Evolutionary conservation across 176 grass and related monocot species (phyloP), one percentile per base, ranked within the genome.

Genomic region (Rhipidocladum racemiflorum): DNA sequence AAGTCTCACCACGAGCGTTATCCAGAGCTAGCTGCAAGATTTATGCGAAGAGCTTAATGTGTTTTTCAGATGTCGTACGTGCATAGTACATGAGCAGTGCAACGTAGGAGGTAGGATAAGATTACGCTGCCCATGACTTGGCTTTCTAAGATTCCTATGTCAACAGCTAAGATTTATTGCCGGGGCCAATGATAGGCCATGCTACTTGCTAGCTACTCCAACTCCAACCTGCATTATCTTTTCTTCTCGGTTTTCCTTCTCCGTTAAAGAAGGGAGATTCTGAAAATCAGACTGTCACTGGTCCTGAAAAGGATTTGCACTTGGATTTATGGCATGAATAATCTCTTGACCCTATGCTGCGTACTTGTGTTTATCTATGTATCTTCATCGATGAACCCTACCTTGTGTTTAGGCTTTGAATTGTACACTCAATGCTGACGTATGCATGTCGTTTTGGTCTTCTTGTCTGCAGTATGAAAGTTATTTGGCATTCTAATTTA

Each of bases 61-160:
- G 7, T 54, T 61, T 50, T 89, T 68, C 40, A 68, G 18, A 50
- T 74, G 29, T 42, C 15, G 49, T 74, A 63, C 74, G 50, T 42
- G 74, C 40, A 85, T 76, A 85, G 82, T 72, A 72, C 65, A 55
- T 55, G 29, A 81, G 87, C 76, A 85, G 77, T 76, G 72, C 83
- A 81, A 57, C 63, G 29, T 76, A 85, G 82, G 87, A 57, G 54
- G 29, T 76, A 89, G 87, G 87, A 77, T 85, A 89, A 89, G 82
- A 62, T 85, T 85, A 75, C 16, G 77, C 45, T 48, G 71, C 87
- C 56, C 78, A 85, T 82, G 56, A 65, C 77, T 72, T 30, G 77
- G 28, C 55, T 71, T 64, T 82, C 16, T 45, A 7, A 71, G 83
- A 89, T 85, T 81, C 87, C 72, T 71, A 76, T 57, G 83, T 75